A percentile compares a stretch with the other conserved stretches of the same genome.
Conservation (phyloP, 345 rosid genomes). For the Camelina laxa region DNA sequence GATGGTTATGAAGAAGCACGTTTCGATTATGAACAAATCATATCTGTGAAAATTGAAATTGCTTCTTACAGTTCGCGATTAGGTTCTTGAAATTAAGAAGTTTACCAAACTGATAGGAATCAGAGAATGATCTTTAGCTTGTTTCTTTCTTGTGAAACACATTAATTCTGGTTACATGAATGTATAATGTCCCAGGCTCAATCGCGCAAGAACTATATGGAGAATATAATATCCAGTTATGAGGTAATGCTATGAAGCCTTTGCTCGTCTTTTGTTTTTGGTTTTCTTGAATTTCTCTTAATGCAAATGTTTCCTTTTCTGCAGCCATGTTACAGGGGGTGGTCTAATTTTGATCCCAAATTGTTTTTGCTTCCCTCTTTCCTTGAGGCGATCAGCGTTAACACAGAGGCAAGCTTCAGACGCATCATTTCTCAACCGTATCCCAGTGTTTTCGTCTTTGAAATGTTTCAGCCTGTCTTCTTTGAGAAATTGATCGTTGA, state of each 20-base stretch:
- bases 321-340: slow-evolving; percentile 67
- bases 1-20: background rate
- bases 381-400: slow-evolving; percentile 56
- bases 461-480: slow-evolving; percentile 68
- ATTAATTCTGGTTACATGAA: background rate
- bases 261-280: background rate
- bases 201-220: slow-evolving; percentile 59
- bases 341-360: slow-evolving; percentile 51
- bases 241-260: slow-evolving; percentile 46
- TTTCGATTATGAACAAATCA: too few species aligned
- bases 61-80: background rate
- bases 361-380: slow-evolving; percentile 69
- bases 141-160: background rate
- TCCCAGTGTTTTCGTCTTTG: slow-evolving; percentile 65
- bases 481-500: slow-evolving; percentile 64
- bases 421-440: slow-evolving; percentile 65
- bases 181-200: slow-evolving; percentile 45
- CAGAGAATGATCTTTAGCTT: background rate
- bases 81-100: background rate
- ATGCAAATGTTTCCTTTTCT: slow-evolving; percentile 31
- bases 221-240: slow-evolving; percentile 58
- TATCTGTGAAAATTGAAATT: background rate
- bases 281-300: background rate
- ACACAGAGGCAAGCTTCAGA: slow-evolving; percentile 62
- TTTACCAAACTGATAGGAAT: background rate